phyloP scores from a whole-genome alignment of 2,329 filamentous ascomycete genomes.

The Sphaerostilbella broomeana region DNA sequence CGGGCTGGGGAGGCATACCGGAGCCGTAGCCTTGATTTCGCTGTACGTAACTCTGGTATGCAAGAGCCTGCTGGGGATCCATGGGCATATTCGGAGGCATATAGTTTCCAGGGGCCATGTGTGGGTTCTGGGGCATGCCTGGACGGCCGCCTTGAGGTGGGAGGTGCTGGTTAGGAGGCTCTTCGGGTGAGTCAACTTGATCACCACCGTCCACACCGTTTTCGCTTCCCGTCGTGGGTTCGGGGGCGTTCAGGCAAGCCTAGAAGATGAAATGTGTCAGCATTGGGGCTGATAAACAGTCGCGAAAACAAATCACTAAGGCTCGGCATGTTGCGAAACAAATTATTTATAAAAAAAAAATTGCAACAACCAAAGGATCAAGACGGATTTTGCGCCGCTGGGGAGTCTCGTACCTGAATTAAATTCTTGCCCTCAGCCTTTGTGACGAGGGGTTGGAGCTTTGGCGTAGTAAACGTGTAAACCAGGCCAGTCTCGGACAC shows the following conservation, averaged over 20 bases:
- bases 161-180: slow-evolving; percentile 69
- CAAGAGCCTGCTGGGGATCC: slow-evolving; percentile 71
- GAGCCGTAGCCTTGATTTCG: slow-evolving; percentile 64
- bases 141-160: slow-evolving; percentile 54
- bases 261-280: slow-evolving; percentile 38
- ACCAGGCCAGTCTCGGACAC: slow-evolving; percentile 96
- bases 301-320: not conserved
- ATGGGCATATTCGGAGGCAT: slow-evolving; percentile 55
- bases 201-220: slow-evolving; percentile 72
- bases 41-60: slow-evolving; percentile 79
- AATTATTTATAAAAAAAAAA: slow-evolving; percentile 5
- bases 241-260: slow-evolving; percentile 95
- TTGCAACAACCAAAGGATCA: no score
- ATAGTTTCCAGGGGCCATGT: slow-evolving; percentile 59
- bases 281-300: slow-evolving; percentile 7
- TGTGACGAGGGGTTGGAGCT: slow-evolving; percentile 94
- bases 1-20: slow-evolving; percentile 68
- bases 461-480: slow-evolving; percentile 97
- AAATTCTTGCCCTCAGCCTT: slow-evolving; percentile 99
- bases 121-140: slow-evolving; percentile 58
- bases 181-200: slow-evolving; percentile 85
- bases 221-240: slow-evolving; percentile 74
- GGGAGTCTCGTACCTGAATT: slow-evolving; percentile 68
- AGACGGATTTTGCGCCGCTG: no score
- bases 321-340: not conserved